Conservation (phyloP, 768 basidiomycete species). For the Calocera cornea region DNA sequence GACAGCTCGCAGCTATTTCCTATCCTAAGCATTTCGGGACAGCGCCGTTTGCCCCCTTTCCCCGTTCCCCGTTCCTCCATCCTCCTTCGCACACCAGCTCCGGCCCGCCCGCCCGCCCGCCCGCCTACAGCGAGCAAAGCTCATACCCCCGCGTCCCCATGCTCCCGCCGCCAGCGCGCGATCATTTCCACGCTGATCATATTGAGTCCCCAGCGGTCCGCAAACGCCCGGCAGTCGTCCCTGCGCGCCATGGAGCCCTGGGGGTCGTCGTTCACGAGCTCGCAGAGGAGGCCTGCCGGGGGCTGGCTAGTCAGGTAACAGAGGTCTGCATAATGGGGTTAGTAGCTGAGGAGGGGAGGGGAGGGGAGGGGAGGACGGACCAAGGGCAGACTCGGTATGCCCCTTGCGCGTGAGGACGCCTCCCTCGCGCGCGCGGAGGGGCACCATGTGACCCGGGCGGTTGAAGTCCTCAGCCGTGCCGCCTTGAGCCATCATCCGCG, state of each 20-base stretch:
- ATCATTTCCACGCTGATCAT: slow-evolving; percentile 81
- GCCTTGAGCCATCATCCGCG: slow-evolving; percentile 52
- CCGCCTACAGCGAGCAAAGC: not conserved
- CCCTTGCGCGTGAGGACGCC: slow-evolving; percentile 80
- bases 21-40: not conserved
- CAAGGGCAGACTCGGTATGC: slow-evolving; percentile 80
- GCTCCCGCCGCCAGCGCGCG: slow-evolving; percentile 22
- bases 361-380: slow-evolving; percentile 22
- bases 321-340: slow-evolving; percentile 40
- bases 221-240: slow-evolving; percentile 86
- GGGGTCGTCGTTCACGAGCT: slow-evolving; percentile 84
- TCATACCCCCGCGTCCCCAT: not conserved
- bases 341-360: not conserved
- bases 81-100: too few relatives aligned
- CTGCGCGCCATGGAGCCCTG: slow-evolving; percentile 86
- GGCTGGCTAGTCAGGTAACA: slow-evolving; percentile 60
- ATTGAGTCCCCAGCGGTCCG: slow-evolving; percentile 76
- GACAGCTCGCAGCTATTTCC: not conserved
- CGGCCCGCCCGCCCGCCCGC: not conserved
- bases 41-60: not conserved
- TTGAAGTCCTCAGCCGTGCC: slow-evolving; percentile 56
- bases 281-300: slow-evolving; percentile 75
- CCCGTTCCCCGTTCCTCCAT: not conserved
- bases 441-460: slow-evolving; percentile 91
- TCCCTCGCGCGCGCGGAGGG: slow-evolving; percentile 71